Evolutionary conservation across 2,329 filamentous ascomycete species (phyloP).

Genomic region (Coniella vitis): DNA sequence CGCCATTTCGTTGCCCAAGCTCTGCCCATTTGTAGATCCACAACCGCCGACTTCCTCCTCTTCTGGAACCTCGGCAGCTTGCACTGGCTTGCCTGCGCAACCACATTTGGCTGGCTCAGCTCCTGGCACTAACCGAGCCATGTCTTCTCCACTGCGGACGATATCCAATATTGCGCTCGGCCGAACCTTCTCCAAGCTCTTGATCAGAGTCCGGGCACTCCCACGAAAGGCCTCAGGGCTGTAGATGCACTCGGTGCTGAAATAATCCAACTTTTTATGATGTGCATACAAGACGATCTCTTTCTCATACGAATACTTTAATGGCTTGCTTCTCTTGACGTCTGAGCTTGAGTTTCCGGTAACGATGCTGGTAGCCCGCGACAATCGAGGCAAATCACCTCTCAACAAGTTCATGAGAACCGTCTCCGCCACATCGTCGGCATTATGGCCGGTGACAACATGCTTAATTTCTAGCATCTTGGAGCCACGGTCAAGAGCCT

Average conservation of each 20-base stretch:
- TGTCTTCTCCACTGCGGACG: constrained; percentile 90
- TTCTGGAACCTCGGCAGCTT: constrained; percentile 29
- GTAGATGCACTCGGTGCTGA: constrained; percentile 97
- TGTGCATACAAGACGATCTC: constrained; percentile 97
- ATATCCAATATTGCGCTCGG: constrained; percentile 94
- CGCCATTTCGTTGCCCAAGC: constrained; percentile 70
- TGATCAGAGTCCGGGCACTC: constrained; percentile 85
- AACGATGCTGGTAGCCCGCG: constrained; percentile 83
- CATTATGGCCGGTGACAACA: constrained; percentile 96
- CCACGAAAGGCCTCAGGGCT: constrained; percentile 94
- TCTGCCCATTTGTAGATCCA: constrained; percentile 61
- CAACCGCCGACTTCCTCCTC: constrained; percentile 66
- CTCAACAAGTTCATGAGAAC: constrained; percentile 95
- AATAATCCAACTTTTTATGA: constrained; percentile 95
- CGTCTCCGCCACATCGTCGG: constrained; percentile 94
- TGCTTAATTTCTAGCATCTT: constrained; percentile 82
- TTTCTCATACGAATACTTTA: constrained; percentile 98
- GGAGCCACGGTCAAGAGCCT: constrained; percentile 88
- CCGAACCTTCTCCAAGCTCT: constrained; percentile 86
- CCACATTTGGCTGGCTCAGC: constrained; percentile 41
- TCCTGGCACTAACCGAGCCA: constrained; percentile 76
- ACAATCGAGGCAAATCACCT: constrained; percentile 80
- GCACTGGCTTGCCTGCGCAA: constrained; percentile 37
- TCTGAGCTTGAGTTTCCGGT: constrained; percentile 73
- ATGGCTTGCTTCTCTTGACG: constrained; percentile 89